Base-by-base conservation (phyloP, 2,329 filamentous ascomycete genomes). In the Tolypocladium amazonense region DNA sequence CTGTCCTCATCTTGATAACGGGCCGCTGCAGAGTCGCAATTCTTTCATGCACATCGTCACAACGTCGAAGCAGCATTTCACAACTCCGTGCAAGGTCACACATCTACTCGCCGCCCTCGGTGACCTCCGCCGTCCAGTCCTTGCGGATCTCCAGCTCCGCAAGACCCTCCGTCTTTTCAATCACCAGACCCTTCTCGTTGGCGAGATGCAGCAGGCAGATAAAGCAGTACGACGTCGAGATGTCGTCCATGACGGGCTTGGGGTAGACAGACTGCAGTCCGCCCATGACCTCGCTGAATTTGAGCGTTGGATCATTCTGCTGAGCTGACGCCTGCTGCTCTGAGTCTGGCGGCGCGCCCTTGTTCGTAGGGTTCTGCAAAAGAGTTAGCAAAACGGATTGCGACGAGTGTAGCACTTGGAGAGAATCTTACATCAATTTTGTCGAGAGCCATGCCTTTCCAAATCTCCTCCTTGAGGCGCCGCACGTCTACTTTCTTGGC, bases 211-310 rank as follows among this genome's bases (percentile, higher is more conserved):
- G 77, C 60, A 96, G 76, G 68, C 90, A 95, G 69, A 99, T 99
- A 76, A 97, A 99, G 72, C 94, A 96, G 75, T 78, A 88, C 63
- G 84, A 95, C 0, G 94, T 99, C 41, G 92, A 96, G 69, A 99
- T 97, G 73, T 99, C 94, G 62, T 88, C 86, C 85, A 99, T 90
- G 62, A 86, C 85, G 65, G 89, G 82, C 72, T 90, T 89, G 14
- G 92, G 88, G 69, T 99, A 99, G 9, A 96, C 91, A 5, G 81
- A 76, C 71, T 95, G 89, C 55, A 99, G 77, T 62, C 87, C 87
- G 71, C 96, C 95, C 86, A 99, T 95, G 61, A 99, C 87, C 25
- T 88, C 80, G 0, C 92, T 97, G 75, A 99, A 99, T 67, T 88
- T 92, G 65, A 97, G 81, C 4, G 75, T 76, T 12, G 74, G 80